Conservation (phyloP, 768 basidiomycete species). For the Rhodotorula taiwanensis region DNA sequence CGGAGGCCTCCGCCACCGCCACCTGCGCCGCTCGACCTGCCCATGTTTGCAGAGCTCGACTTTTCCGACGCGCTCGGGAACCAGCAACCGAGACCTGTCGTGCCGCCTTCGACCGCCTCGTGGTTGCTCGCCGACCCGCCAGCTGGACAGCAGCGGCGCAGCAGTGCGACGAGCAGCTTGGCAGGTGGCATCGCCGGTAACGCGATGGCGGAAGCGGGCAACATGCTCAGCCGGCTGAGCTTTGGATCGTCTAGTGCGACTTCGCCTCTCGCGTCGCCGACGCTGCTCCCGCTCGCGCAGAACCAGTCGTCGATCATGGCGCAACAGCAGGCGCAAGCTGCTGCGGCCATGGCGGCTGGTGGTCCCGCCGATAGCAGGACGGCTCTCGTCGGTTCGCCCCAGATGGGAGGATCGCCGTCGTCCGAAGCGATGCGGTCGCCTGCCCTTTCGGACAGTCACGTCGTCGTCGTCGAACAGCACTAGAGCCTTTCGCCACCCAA, state of each 20-base stretch:
- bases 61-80: conserved; percentile 9
- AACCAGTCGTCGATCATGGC: background rate
- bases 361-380: background rate
- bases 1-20: conserved; percentile 31
- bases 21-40: conserved; percentile 20
- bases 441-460: no score
- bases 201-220: background rate
- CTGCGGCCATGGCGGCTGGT: background rate
- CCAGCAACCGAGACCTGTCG: background rate
- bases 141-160: background rate
- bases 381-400: background rate
- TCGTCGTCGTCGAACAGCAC: no score
- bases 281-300: background rate
- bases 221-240: background rate
- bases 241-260: background rate
- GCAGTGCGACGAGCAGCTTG: no score
- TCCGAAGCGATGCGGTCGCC: no score
- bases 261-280: no score
- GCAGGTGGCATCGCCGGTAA: no score
- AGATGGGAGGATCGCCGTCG: no score
- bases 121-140: conserved; percentile 8
- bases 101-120: conserved; percentile 3
- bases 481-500: no score
- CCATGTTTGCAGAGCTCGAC: conserved; percentile 32
- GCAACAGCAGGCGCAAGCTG: background rate